Evolutionary conservation across 2,329 filamentous ascomycete genomes (phyloP).

Genomic region (Pseudogymnoascus sp.): DNA sequence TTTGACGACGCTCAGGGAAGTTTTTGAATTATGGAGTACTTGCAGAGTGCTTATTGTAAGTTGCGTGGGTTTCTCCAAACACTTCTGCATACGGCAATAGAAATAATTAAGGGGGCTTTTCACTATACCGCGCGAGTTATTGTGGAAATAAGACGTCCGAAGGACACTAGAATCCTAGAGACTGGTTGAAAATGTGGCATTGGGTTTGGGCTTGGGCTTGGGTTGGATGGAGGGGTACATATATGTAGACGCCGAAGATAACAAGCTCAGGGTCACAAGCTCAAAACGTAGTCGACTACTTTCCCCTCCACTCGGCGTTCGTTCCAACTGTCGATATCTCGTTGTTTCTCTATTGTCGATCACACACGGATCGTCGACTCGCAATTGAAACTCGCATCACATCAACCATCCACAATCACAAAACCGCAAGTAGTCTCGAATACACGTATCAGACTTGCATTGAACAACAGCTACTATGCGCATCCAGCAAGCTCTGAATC

Average conservation of each 20-base stretch:
- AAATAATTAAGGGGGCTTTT: neutral
- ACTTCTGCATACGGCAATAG: neutral
- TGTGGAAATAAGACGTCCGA: neutral
- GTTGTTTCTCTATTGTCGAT: neutral
- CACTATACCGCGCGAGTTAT: neutral
- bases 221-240: neutral
- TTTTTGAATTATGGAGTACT: neutral
- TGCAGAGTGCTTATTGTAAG: neutral
- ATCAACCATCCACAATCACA: slow-evolving; percentile 4
- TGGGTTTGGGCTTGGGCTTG: neutral
- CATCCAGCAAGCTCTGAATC: slow-evolving; percentile 10
- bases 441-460: slow-evolving; percentile 15
- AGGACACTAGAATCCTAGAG: neutral
- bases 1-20: neutral
- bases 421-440: neutral
- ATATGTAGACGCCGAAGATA: neutral
- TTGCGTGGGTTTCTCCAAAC: neutral
- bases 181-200: neutral
- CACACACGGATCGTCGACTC: neutral
- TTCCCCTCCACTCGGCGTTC: neutral
- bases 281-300: neutral
- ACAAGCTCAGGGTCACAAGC: neutral
- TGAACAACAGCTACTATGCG: slow-evolving; percentile 14
- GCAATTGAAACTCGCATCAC: neutral
- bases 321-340: neutral